phyloP scores from a whole-genome alignment of 352 stramenopile genomes.

The Phytophthora hibernalis region DNA sequence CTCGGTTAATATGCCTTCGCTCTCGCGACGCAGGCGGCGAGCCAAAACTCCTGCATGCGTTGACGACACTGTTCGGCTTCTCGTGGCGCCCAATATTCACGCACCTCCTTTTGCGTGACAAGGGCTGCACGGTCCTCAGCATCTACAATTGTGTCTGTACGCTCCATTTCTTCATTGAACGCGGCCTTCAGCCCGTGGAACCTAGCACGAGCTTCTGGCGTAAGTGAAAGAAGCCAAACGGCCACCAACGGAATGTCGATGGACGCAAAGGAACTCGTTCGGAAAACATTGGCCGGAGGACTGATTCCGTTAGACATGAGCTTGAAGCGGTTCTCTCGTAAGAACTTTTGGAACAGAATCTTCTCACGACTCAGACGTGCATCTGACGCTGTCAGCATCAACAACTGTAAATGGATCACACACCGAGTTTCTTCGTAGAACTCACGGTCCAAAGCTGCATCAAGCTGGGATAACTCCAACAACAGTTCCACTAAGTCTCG shows the following conservation, averaged over 20 bases:
- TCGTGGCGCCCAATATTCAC: slow-evolving; percentile 60
- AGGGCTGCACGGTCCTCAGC: slow-evolving; percentile 69
- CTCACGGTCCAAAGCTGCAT: slow-evolving; percentile 74
- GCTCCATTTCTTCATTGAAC: slow-evolving; percentile 90
- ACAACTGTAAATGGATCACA: slow-evolving; percentile 92
- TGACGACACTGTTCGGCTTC: slow-evolving; percentile 75
- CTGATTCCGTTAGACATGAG: slow-evolving; percentile 94
- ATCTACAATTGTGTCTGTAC: slow-evolving; percentile 75
- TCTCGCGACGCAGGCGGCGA: slow-evolving; percentile 71
- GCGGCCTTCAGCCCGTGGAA: slow-evolving; percentile 91
- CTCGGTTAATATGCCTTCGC: slow-evolving; percentile 61
- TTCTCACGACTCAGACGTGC: slow-evolving; percentile 88
- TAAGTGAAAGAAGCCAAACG: slow-evolving; percentile 90
- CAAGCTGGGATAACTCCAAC: slow-evolving; percentile 68
- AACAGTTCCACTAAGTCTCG: slow-evolving; percentile 73
- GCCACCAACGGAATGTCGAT: slow-evolving; percentile 92
- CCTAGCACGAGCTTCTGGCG: slow-evolving; percentile 78
- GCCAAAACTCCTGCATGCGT: slow-evolving; percentile 83
- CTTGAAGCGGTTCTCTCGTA: slow-evolving; percentile 94
- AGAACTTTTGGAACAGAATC: slow-evolving; percentile 94
- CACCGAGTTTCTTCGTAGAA: slow-evolving; percentile 92
- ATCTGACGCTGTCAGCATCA: slow-evolving; percentile 90
- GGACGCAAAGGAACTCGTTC: slow-evolving; percentile 86
- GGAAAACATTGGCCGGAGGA: slow-evolving; percentile 91
- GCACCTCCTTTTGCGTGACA: slow-evolving; percentile 55